Evolutionary conservation across 306 rosid species (phyloP), one percentile per base, ranked within the genome.

Genomic region (Cucumis cinereus): DNA sequence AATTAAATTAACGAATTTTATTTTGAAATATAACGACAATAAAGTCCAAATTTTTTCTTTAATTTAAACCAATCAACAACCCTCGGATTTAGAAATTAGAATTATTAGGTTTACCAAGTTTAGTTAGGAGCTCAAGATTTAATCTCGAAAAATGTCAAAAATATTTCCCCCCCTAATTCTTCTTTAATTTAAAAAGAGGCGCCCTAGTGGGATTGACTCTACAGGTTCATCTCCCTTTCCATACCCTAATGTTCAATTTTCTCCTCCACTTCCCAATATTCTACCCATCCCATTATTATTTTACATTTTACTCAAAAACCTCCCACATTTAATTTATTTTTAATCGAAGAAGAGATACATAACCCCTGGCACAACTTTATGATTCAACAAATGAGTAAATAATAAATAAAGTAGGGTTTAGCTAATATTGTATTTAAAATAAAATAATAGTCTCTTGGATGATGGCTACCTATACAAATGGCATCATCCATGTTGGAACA

Each of bases 341-440:
- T n/a, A n/a, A n/a, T n/a, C n/a, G n/a, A n/a, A n/a, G 23, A 45
- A 2, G 56, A 69, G 74, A 69, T 69, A 43, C 74, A 69, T 52
- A 68, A 23, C 74, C 74, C 74, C 74, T 68, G 20, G 35, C 74
- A 68, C 26, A 69, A 43, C 72, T 41, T 68, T 22, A n/a, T 40
- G 33, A 20, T 62, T 30, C 23, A 62, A 63, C 23, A 62, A 63
- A 19, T 63, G 71, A 63, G 23, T 22, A n/a, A 40, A 40, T 67
- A 67, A 36, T 38, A 36, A 3, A 7, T 10, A n/a, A 38, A 64
- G 72, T 35, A 15, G 28, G 28, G 50, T 4, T 64, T 36, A 4
- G 72, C 17, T 38, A 38, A 66, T 66, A 66, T 23, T 59, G 35
- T 13, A 49, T 58, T 8, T 23, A n/a, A 38, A 17, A 66, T 66